A percentile compares a stretch with the other conserved stretches of the same genome.
These are phyloP conservation scores for Leccinum idahoense DNA, from an alignment of 1,284 basidiomycete genomes.

Conservation along the genomic window DNA sequence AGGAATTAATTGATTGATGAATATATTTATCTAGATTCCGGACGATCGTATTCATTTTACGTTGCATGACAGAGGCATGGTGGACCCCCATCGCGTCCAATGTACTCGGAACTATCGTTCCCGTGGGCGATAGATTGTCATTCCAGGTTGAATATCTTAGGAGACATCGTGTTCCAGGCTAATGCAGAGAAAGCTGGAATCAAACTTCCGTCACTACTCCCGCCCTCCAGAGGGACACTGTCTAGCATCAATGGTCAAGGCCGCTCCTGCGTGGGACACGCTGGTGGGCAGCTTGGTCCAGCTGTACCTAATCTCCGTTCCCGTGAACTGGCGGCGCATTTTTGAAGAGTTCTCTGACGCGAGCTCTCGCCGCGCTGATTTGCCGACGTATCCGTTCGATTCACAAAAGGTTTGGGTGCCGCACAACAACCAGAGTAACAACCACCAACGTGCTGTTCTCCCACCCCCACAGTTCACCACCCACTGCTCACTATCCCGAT, in stretches of 20 bases:
- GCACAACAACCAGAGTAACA: constrained; percentile 32
- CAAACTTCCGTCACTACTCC: constrained; percentile 19
- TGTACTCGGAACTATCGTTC: constrained; percentile 47
- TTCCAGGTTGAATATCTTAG: constrained; percentile 51
- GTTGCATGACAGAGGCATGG: constrained; percentile 28
- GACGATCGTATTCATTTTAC: constrained; percentile 48
- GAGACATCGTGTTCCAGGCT: constrained; percentile 10
- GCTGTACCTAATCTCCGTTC: constrained; percentile 40
- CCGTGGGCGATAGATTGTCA: constrained; percentile 42
- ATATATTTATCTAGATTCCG: constrained; percentile 45
- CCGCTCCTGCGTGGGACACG: constrained; percentile 39
- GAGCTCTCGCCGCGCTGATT: constrained; percentile 35
- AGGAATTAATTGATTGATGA: constrained; percentile 3
- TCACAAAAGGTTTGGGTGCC: constrained; percentile 53
- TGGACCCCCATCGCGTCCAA: constrained; percentile 56
- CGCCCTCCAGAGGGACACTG: constrained; percentile 28
- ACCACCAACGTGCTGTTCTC: background rate
- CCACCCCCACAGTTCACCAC: background rate
- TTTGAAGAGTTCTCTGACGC: constrained; percentile 40
- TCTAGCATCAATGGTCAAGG: constrained; percentile 48
- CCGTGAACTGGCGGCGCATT: constrained; percentile 50
- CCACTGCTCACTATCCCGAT: constrained; percentile 2
- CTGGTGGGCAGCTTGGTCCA: constrained; percentile 42
- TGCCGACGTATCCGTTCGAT: constrained; percentile 38
- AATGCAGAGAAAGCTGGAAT: too few species aligned